These are phyloP conservation scores for Ceratocystis cacaofunesta DNA, from an alignment of 2,329 filamentous ascomycete species.

Conservation along the genomic window DNA sequence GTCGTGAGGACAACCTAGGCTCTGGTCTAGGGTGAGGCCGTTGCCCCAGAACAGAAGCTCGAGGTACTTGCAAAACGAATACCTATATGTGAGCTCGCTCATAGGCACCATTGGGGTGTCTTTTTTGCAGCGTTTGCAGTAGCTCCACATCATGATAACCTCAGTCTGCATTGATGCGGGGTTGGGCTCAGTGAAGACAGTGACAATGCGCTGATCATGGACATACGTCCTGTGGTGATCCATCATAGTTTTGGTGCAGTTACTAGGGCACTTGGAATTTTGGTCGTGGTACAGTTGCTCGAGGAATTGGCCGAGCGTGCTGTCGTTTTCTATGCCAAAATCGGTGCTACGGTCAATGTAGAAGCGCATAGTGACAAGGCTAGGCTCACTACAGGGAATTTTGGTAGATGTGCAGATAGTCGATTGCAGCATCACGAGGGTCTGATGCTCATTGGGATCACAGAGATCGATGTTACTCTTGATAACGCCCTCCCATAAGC, in stretches of 20 bases:
- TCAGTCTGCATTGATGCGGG: slow-evolving; percentile 32
- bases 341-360: slow-evolving; percentile 83
- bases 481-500: slow-evolving; percentile 92
- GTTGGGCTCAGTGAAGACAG: slow-evolving; percentile 61
- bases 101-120: slow-evolving; percentile 82
- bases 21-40: slow-evolving; percentile 57
- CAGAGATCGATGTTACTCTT: slow-evolving; percentile 79
- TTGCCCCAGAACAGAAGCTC: slow-evolving; percentile 93
- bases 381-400: slow-evolving; percentile 81
- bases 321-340: slow-evolving; percentile 62
- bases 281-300: slow-evolving; percentile 73
- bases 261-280: slow-evolving; percentile 64
- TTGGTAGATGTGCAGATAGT: slow-evolving; percentile 87
- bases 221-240: slow-evolving; percentile 96
- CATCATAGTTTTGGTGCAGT: slow-evolving; percentile 75
- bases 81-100: slow-evolving; percentile 92
- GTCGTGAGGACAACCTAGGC: slow-evolving; percentile 68
- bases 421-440: slow-evolving; percentile 87
- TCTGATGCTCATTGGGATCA: slow-evolving; percentile 89
- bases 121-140: slow-evolving; percentile 79
- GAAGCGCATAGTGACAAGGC: slow-evolving; percentile 78
- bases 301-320: slow-evolving; percentile 86
- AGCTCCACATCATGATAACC: slow-evolving; percentile 94
- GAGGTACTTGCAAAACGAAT: slow-evolving; percentile 97
- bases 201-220: slow-evolving; percentile 86